A percentile compares a stretch with the other conserved stretches of the same genome.
phyloP scores from a whole-genome alignment of 257 asterid species.

The Nicotiana undulata region DNA sequence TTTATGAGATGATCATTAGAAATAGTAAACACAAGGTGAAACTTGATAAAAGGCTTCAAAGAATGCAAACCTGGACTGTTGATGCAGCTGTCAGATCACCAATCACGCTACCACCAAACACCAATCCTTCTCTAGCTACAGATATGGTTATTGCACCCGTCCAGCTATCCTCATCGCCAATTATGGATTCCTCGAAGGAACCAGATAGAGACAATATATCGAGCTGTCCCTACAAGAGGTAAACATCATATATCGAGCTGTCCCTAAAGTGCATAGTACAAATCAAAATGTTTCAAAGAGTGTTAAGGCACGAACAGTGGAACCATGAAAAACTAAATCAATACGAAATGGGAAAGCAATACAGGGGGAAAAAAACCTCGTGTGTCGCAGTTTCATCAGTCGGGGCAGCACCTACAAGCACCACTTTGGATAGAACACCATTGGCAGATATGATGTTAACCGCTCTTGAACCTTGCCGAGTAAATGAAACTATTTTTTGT shows the following conservation, averaged over 20 bases:
- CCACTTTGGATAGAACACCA: conserved; percentile 52
- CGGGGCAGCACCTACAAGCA: conserved; percentile 45
- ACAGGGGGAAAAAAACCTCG: conserved; percentile 30
- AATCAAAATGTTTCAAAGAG: too few relatives aligned
- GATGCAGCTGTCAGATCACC: conserved; percentile 14
- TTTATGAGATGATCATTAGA: too few relatives aligned
- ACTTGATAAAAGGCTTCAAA: too few relatives aligned
- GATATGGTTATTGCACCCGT: conserved; percentile 8
- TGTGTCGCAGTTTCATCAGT: conserved; percentile 61
- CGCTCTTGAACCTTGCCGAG: conserved; percentile 45
- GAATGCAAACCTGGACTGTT: conserved; percentile 8
- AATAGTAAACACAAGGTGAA: too few relatives aligned
- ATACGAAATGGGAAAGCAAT: neutral
- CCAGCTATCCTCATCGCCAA: conserved; percentile 8
- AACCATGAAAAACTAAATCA: too few relatives aligned
- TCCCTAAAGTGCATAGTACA: too few relatives aligned
- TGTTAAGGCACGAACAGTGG: too few relatives aligned
- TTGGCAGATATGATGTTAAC: conserved; percentile 49
- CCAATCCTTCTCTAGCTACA: conserved; percentile 4
- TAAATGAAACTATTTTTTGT: conserved; percentile 50
- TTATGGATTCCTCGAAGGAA: neutral
- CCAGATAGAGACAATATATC: conserved; percentile 19
- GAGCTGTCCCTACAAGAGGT: conserved; percentile 16
- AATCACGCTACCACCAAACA: conserved; percentile 9
- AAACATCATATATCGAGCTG: too few relatives aligned